Evolutionary conservation across 495 filamentous ascomycete species (phyloP).

Genomic region (Penicillium turbatum): DNA sequence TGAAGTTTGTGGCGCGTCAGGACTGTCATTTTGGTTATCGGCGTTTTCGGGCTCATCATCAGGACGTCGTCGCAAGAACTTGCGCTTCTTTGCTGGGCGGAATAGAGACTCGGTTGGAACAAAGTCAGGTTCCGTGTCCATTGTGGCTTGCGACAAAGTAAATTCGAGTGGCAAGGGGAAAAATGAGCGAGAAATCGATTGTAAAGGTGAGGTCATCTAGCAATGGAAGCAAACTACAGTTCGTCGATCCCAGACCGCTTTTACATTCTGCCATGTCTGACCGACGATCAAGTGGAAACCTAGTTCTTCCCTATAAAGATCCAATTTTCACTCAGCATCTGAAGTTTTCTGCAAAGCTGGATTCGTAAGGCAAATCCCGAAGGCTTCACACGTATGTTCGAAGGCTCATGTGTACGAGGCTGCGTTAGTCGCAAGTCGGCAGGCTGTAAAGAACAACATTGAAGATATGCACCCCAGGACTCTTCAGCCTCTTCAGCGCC

Average conservation of each 20-base stretch:
- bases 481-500: too few species aligned
- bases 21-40: conserved; percentile 26
- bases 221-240: background rate
- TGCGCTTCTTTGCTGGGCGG: conserved; percentile 68
- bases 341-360: too few species aligned
- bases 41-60: conserved; percentile 25
- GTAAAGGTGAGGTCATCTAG: conserved; percentile 5
- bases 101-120: conserved; percentile 44
- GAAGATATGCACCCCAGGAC: too few species aligned
- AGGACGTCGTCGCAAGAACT: conserved; percentile 62
- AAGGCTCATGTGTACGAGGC: too few species aligned
- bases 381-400: too few species aligned
- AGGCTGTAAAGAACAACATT: too few species aligned
- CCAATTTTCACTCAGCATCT: too few species aligned
- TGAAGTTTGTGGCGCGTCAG: conserved; percentile 36
- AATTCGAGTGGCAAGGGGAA: background rate
- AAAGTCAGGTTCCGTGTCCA: conserved; percentile 29
- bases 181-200: background rate
- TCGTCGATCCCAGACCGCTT: background rate
- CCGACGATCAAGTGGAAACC: too few species aligned
- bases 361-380: too few species aligned
- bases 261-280: background rate
- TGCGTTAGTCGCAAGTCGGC: too few species aligned
- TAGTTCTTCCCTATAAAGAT: too few species aligned
- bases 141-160: conserved; percentile 5